phyloP scores from a whole-genome alignment of 1,284 basidiomycete species.

The Wallemia mellicola region DNA sequence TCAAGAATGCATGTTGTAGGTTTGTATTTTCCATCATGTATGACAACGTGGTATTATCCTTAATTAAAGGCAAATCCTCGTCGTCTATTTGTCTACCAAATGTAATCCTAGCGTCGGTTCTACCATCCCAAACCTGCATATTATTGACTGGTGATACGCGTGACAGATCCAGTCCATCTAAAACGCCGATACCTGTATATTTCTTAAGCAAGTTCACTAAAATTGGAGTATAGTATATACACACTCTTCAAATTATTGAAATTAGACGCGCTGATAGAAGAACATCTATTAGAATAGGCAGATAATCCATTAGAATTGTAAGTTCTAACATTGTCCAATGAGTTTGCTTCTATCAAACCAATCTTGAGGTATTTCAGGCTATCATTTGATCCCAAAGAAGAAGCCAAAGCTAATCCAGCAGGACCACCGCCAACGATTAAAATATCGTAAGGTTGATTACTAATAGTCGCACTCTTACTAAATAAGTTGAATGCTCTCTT shows the following conservation, averaged over 20 bases:
- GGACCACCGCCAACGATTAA: slow-evolving; percentile 87
- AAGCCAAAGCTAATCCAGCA: slow-evolving; percentile 63
- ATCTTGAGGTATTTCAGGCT: slow-evolving; percentile 2
- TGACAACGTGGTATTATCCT: slow-evolving; percentile 25
- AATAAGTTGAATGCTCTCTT: not conserved
- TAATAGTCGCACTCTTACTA: not conserved
- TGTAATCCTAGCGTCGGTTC: slow-evolving; percentile 44
- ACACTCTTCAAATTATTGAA: not conserved
- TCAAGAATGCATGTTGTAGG: slow-evolving; percentile 48
- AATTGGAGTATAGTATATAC: no score
- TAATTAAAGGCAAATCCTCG: slow-evolving; percentile 12
- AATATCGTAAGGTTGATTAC: slow-evolving; percentile 34
- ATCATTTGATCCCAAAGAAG: slow-evolving; percentile 36
- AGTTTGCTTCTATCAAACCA: not conserved
- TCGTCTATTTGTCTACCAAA: slow-evolving; percentile 20
- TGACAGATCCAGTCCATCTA: not conserved
- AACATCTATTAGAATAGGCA: not conserved
- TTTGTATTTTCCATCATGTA: slow-evolving; percentile 68
- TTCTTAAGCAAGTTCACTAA: no score
- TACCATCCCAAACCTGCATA: slow-evolving; percentile 46
- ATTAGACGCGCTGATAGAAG: not conserved
- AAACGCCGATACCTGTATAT: not conserved
- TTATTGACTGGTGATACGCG: not conserved
- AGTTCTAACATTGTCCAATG: not conserved
- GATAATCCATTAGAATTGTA: not conserved